Conservation (phyloP, 2,329 filamentous ascomycete species). For the Ophiostoma australiae region DNA sequence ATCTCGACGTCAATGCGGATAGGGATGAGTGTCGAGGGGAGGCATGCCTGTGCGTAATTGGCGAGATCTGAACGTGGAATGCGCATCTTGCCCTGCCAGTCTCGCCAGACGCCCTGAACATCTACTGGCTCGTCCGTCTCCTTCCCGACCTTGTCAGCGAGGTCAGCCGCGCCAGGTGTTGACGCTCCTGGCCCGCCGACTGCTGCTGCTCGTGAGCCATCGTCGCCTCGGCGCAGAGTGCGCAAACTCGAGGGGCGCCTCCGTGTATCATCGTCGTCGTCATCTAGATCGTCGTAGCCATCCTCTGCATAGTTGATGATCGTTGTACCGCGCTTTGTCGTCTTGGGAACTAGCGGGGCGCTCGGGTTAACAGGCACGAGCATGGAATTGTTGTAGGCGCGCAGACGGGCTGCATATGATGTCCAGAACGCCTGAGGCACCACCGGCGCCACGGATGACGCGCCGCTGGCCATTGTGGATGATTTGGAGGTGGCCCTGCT, state of each 20-base stretch:
- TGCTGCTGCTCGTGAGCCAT: slow-evolving; percentile 45
- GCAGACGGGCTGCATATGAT: slow-evolving; percentile 84
- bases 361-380: slow-evolving; percentile 77
- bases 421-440: slow-evolving; percentile 80
- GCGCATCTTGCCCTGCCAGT: slow-evolving; percentile 82
- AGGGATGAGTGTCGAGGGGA: slow-evolving; percentile 86
- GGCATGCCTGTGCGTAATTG: slow-evolving; percentile 60
- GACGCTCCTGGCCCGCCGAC: not conserved
- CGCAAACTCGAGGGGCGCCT: slow-evolving; percentile 79
- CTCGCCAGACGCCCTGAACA: slow-evolving; percentile 84
- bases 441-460: slow-evolving; percentile 34
- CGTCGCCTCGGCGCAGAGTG: slow-evolving; percentile 74
- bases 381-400: slow-evolving; percentile 86
- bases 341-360: slow-evolving; percentile 64
- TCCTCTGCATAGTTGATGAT: slow-evolving; percentile 98
- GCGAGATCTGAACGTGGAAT: slow-evolving; percentile 54
- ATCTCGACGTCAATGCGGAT: slow-evolving; percentile 96
- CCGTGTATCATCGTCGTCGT: slow-evolving; percentile 70
- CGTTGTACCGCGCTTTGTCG: slow-evolving; percentile 94
- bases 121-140: slow-evolving; percentile 74
- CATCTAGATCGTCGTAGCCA: slow-evolving; percentile 74
- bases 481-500: not conserved
- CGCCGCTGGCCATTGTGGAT: slow-evolving; percentile 15
- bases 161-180: slow-evolving; percentile 38
- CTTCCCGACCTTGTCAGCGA: slow-evolving; percentile 74